phyloP scores from a whole-genome alignment of 257 asterid genomes.

The Solanum sitiens region DNA sequence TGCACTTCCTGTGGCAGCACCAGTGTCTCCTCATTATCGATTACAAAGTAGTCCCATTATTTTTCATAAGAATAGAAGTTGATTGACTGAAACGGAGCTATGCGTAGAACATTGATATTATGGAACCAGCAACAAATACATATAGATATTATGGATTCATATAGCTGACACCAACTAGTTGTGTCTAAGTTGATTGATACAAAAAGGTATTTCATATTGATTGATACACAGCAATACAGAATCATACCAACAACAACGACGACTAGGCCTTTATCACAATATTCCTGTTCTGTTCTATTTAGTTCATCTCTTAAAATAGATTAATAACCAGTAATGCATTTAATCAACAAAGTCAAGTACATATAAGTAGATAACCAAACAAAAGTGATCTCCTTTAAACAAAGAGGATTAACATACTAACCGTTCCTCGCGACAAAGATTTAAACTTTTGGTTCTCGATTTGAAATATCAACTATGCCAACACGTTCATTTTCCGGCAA shows the following conservation, averaged over 20 bases:
- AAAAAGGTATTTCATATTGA: background rate
- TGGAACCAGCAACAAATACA: background rate
- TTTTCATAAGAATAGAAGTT: slow-evolving; percentile 83
- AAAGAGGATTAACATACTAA: background rate
- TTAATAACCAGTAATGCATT: background rate
- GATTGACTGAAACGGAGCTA: slow-evolving; percentile 84
- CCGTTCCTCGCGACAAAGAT: background rate
- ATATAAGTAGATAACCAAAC: background rate
- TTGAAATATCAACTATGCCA: slow-evolving; percentile 24
- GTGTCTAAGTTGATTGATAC: background rate
- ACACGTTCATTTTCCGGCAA: slow-evolving; percentile 48
- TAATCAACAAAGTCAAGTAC: background rate
- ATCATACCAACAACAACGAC: background rate
- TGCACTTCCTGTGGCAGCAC: slow-evolving; percentile 91
- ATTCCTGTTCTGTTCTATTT: background rate
- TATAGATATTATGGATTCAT: background rate
- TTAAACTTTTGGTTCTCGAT: background rate
- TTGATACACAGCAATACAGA: background rate
- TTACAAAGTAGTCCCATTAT: slow-evolving; percentile 52
- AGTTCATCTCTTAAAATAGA: background rate
- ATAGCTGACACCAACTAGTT: background rate
- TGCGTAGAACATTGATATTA: slow-evolving; percentile 52
- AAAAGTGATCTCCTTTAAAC: background rate
- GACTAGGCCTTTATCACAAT: background rate
- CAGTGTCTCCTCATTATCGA: slow-evolving; percentile 77